A percentile compares a stretch with the other conserved stretches of the same genome.
Conservation (phyloP, 495 filamentous ascomycete genomes). For the Pyrenula massariospora region DNA sequence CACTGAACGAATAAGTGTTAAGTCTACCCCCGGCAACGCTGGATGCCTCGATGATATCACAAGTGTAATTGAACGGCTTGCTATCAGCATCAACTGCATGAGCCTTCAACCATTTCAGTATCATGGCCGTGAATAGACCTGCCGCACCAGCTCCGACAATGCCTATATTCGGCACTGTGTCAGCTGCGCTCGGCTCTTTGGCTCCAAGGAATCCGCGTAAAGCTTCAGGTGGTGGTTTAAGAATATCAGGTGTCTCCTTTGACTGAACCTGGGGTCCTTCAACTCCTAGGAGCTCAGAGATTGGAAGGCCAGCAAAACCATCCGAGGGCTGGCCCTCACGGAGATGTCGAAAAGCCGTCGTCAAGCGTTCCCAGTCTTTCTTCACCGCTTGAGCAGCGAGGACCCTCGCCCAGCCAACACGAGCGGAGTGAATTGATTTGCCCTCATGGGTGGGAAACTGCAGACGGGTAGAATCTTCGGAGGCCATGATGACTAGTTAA, state of each 20-base stretch:
- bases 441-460: background rate
- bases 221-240: background rate
- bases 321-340: background rate
- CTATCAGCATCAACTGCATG: background rate
- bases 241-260: background rate
- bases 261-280: background rate
- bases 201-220: background rate
- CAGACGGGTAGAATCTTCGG: background rate
- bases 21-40: slow-evolving; percentile 12
- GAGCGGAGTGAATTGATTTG: background rate
- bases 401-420: background rate
- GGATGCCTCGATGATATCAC: slow-evolving; percentile 23
- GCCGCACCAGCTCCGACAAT: slow-evolving; percentile 28
- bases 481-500: background rate
- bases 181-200: background rate
- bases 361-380: background rate
- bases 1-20: background rate
- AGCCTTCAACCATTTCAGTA: slow-evolving; percentile 12
- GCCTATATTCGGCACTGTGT: slow-evolving; percentile 3
- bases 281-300: background rate
- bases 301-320: background rate
- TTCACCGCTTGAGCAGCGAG: background rate
- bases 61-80: slow-evolving; percentile 3
- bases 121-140: slow-evolving; percentile 28
- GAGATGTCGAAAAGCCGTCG: background rate